phyloP scores from a whole-genome alignment of 805 yeast species.

The Metschnikowia picachoensis region DNA sequence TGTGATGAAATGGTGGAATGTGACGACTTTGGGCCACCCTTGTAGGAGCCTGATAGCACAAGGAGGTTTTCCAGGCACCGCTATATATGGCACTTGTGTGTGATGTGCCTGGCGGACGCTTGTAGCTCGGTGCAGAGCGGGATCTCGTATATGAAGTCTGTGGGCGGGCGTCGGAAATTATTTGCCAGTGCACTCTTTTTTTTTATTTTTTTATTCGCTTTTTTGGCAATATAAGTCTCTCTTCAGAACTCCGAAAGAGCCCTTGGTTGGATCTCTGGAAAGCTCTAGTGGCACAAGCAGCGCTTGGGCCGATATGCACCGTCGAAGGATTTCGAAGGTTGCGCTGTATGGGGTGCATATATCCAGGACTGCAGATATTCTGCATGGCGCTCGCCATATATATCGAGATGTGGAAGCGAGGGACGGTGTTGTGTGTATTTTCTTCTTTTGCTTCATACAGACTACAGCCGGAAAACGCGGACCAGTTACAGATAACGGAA shows the following conservation, averaged over 20 bases:
- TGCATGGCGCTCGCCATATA: neutral
- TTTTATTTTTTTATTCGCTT: no score
- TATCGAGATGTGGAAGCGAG: no score
- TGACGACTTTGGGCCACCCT: neutral
- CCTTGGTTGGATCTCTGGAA: no score
- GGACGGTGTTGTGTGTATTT: no score
- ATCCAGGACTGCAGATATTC: neutral
- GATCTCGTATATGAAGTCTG: neutral
- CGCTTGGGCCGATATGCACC: neutral
- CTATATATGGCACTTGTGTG: neutral
- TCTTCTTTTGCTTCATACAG: no score
- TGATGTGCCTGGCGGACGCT: slow-evolving; percentile 2
- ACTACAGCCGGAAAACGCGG: no score
- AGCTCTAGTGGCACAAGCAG: neutral
- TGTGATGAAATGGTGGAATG: neutral
- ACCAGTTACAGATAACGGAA: no score
- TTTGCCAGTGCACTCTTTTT: neutral
- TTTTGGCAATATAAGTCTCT: neutral
- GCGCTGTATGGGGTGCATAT: neutral
- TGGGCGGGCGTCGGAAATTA: neutral
- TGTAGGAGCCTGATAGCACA: no score
- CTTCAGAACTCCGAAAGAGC: neutral
- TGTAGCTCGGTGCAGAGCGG: slow-evolving; percentile 10
- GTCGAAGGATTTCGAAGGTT: neutral
- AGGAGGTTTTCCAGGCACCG: neutral